Conservation (phyloP, 495 filamentous ascomycete species). For the Aspergillus biplanus region DNA sequence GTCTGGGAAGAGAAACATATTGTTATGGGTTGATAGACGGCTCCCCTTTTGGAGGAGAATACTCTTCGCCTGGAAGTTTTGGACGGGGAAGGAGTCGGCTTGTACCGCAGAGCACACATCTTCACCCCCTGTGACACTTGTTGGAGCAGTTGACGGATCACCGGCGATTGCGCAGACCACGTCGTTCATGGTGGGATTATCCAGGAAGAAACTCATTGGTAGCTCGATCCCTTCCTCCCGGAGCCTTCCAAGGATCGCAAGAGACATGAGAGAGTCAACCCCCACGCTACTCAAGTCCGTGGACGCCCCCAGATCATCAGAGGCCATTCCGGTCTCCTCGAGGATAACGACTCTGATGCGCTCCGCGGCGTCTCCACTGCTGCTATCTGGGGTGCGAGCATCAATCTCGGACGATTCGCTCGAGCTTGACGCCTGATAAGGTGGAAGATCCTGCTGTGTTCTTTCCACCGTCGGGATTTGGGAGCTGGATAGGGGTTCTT, state of each 20-base stretch:
- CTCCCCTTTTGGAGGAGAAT: constrained; percentile 57
- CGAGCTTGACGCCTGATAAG: neutral
- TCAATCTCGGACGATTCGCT: neutral
- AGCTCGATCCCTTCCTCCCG: constrained; percentile 39
- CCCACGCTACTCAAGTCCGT: constrained; percentile 48
- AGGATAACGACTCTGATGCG: neutral
- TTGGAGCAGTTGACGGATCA: neutral
- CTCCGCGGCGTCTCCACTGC: neutral
- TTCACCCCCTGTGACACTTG: neutral
- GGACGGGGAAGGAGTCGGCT: neutral
- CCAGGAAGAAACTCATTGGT: constrained; percentile 51
- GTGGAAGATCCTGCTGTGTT: neutral
- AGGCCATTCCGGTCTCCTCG: constrained; percentile 19
- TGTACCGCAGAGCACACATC: neutral
- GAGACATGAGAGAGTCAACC: constrained; percentile 54
- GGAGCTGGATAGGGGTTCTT: neutral
- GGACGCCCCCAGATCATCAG: constrained; percentile 35
- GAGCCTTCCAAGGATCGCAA: constrained; percentile 46
- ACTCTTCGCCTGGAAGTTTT: neutral
- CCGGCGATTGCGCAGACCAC: neutral
- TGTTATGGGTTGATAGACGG: constrained; percentile 56
- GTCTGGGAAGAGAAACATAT: constrained; percentile 78
- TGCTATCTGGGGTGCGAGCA: neutral
- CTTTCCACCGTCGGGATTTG: too few species aligned
- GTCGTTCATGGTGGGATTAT: constrained; percentile 53